Conservation (phyloP, 1,139 yeast genomes). For the Suhomyces bolitotheri region DNA sequence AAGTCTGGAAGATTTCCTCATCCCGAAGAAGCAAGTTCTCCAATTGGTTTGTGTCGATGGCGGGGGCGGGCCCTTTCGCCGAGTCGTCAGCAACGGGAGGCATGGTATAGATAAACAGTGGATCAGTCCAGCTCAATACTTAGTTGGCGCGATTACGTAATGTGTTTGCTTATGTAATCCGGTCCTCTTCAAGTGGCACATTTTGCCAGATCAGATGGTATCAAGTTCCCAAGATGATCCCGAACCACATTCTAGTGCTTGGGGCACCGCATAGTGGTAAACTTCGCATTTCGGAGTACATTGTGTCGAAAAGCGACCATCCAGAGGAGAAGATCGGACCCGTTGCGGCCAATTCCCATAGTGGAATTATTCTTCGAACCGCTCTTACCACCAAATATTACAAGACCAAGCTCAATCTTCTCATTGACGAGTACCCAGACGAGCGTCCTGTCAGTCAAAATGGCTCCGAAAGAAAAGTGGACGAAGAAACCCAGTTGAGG, state of each 20-base stretch:
- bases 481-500: slow-evolving; percentile 12
- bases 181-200: too few species aligned
- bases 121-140: background rate
- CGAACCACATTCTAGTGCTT: slow-evolving; percentile 38
- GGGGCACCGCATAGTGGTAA: slow-evolving; percentile 45
- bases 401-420: slow-evolving; percentile 27
- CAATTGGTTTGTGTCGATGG: slow-evolving; percentile 33
- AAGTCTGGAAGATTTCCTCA: slow-evolving; percentile 49
- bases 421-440: slow-evolving; percentile 44
- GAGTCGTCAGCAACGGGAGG: slow-evolving; percentile 10
- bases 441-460: slow-evolving; percentile 9
- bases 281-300: slow-evolving; percentile 27
- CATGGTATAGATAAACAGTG: background rate
- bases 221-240: slow-evolving; percentile 13
- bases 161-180: too few species aligned
- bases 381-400: slow-evolving; percentile 37
- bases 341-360: slow-evolving; percentile 23
- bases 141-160: background rate
- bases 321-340: slow-evolving; percentile 5
- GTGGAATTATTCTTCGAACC: slow-evolving; percentile 38
- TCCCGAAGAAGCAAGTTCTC: slow-evolving; percentile 45
- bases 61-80: slow-evolving; percentile 11
- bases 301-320: slow-evolving; percentile 17
- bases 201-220: background rate
- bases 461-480: background rate